Evolutionary conservation across 768 basidiomycete species (phyloP).

Genomic region (Tricholoma hemisulphureum): DNA sequence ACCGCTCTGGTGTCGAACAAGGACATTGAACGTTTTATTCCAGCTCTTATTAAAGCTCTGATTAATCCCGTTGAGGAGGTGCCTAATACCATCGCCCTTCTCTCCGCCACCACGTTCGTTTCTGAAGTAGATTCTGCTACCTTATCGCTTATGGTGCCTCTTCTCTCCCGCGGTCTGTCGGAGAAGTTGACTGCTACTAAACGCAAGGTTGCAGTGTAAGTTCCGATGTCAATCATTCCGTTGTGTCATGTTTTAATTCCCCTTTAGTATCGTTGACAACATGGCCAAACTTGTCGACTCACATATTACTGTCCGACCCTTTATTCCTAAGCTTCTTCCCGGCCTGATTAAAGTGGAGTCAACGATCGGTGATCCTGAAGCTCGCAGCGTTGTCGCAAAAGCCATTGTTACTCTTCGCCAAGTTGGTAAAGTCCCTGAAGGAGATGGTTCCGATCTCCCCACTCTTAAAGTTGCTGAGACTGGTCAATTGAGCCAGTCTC

Average conservation of each 20-base stretch:
- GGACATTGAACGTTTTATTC: constrained; percentile 96
- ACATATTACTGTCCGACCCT: constrained; percentile 90
- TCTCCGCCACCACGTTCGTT: constrained; percentile 99
- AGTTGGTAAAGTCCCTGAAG: constrained; percentile 86
- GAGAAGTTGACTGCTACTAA: constrained; percentile 96
- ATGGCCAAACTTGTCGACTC: constrained; percentile 99
- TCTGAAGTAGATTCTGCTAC: constrained; percentile 97
- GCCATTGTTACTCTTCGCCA: constrained; percentile 96
- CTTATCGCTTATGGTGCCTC: constrained; percentile 96
- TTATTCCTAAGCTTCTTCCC: constrained; percentile 93
- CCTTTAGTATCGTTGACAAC: constrained; percentile 86
- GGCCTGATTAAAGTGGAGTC: constrained; percentile 94
- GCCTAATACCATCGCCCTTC: constrained; percentile 88
- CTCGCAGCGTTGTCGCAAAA: constrained; percentile 85
- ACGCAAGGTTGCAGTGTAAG: constrained; percentile 95
- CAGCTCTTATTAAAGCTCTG: constrained; percentile 94
- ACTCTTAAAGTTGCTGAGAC: constrained; percentile 77
- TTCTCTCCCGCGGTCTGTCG: constrained; percentile 86
- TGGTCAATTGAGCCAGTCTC: constrained; percentile 59
- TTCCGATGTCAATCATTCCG: constrained; percentile 24
- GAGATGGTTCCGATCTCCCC: constrained; percentile 90
- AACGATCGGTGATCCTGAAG: constrained; percentile 96
- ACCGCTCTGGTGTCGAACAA: constrained; percentile 96
- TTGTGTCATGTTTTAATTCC: constrained; percentile 15
- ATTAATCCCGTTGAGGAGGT: constrained; percentile 99